Evolutionary conservation across 2,329 filamentous ascomycete genomes (phyloP), one percentile per base, ranked within the genome.

Genomic region (Calonectria hawksworthii): DNA sequence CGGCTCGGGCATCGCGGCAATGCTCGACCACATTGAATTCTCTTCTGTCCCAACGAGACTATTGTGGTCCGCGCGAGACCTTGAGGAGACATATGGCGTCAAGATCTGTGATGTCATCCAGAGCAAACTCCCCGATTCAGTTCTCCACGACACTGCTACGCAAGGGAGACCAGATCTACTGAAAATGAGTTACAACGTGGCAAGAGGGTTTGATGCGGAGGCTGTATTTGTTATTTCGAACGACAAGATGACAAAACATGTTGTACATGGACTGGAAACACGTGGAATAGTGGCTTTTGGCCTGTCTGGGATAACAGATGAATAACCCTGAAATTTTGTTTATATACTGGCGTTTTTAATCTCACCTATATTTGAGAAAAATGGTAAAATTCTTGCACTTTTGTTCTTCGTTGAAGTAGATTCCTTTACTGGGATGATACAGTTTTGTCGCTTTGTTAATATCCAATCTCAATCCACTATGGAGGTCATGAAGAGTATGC

Each of bases 181-280:
- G 23, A 83, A 83, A 64, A 87, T 87, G 83, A 84, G 85, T 4
- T 89, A 86, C 81, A 89, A 94, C 81, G 79, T 93, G 34, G 87
- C 86, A 4, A 86, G 92, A 63, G 87, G 89, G 36, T 92, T 90
- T 80, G 84, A 86, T 16, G 85, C 93, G 0, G 93, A 95, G 86
- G 94, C 93, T 1, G 93, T 95, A 18, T 92, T 95, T 80, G 90
- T 95, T 73, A 93, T 96, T 79, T 92, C 92, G 61, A 95, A 95
- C 82, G 90, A 92, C 72, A 88, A 85, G 73, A 89, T 94, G 32
- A 95, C 93, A 9, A 89, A 89, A 79, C 90, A 91, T 84, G 88
- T 95, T 1, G 93, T 95, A 0, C 93, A 92, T 81, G 92, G 89
- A 1, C 84, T 96, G 66, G 93, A 95, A 84, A 88, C 87, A 34